Base-by-base conservation (phyloP, 139 green algal genomes). In the Gonium pectorale region DNA sequence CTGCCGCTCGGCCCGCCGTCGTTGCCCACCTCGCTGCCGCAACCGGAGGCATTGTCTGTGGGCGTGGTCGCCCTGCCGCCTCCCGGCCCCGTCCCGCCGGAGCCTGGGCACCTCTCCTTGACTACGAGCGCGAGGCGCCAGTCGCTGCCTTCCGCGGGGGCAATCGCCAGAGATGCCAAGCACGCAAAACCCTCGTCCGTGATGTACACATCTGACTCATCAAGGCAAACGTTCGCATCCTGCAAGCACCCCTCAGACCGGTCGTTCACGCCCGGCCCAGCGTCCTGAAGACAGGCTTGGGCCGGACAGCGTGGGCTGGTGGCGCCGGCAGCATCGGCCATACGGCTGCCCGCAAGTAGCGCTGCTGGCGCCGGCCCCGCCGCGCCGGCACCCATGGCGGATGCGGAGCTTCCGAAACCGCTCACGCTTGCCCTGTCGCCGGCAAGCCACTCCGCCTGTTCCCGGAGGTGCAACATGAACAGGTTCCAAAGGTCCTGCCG, bases 141-240 rank as follows among this genome's bases (percentile, higher is more conserved):
- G 35, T 63, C 78, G 44, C 78, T 31, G 63, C 24, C 3, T 0
- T 33, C 62, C 8, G n/a, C 26, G 31, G 22, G n/a, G n/a, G 11
- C 5, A 21, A 3, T n/a, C 11, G 44, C 62, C 3, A 84, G 31
- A 0, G 78, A 60, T 26, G 78, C 62, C 43, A 84, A 24, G 21
- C 78, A 66, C 26, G 31, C 52, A 5, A 84, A 46, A 1, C 43
- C 63, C 26, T 74, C 62, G 1, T 56, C 43, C 1, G 38, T 74
- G 38, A 84, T 66, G 62, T 73, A 84, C 5, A 74, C 78, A 19
- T 84, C 78, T 3, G 62, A 27, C n/a, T 73, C 77, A 43, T 71
- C 56, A 5, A n/a, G n/a, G n/a, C n/a, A n/a, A n/a, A n/a, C n/a
- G n/a, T n/a, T n/a, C n/a, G n/a, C n/a, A n/a, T n/a, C n/a, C n/a